phyloP scores from a whole-genome alignment of 257 asterid species.

The Phtheirospermum japonicum region DNA sequence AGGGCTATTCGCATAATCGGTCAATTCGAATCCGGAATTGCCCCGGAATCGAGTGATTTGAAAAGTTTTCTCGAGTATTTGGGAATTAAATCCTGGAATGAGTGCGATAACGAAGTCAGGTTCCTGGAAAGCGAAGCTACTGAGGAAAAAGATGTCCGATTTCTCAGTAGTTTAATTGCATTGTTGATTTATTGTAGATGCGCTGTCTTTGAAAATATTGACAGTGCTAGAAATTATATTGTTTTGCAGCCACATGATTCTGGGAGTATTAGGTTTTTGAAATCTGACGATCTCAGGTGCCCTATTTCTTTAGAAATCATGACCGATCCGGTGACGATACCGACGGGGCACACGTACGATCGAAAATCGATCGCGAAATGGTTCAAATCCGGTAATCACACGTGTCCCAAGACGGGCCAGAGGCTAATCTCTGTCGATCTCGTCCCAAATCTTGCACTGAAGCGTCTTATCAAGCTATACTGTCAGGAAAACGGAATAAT shows the following conservation, averaged over 20 bases:
- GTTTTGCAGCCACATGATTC: not conserved
- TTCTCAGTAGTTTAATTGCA: slow-evolving; percentile 43
- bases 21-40: slow-evolving; percentile 38
- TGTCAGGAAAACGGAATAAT: slow-evolving; percentile 33
- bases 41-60: slow-evolving; percentile 48
- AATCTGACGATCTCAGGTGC: slow-evolving; percentile 71
- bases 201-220: slow-evolving; percentile 39
- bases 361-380: slow-evolving; percentile 66
- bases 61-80: slow-evolving; percentile 49
- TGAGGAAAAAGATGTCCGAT: too few relatives aligned
- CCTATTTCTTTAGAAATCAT: slow-evolving; percentile 81
- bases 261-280: slow-evolving; percentile 35
- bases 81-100: slow-evolving; percentile 58
- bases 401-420: slow-evolving; percentile 82
- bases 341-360: slow-evolving; percentile 85
- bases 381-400: slow-evolving; percentile 69
- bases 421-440: slow-evolving; percentile 38
- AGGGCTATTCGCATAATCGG: slow-evolving; percentile 34
- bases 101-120: slow-evolving; percentile 50
- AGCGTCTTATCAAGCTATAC: slow-evolving; percentile 47
- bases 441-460: slow-evolving; percentile 63
- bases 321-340: slow-evolving; percentile 74
- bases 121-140: slow-evolving; percentile 38
- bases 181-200: slow-evolving; percentile 68
- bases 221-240: not conserved